Evolutionary conservation across 768 basidiomycete genomes (phyloP).

Genomic region (Tulasnella sp.): DNA sequence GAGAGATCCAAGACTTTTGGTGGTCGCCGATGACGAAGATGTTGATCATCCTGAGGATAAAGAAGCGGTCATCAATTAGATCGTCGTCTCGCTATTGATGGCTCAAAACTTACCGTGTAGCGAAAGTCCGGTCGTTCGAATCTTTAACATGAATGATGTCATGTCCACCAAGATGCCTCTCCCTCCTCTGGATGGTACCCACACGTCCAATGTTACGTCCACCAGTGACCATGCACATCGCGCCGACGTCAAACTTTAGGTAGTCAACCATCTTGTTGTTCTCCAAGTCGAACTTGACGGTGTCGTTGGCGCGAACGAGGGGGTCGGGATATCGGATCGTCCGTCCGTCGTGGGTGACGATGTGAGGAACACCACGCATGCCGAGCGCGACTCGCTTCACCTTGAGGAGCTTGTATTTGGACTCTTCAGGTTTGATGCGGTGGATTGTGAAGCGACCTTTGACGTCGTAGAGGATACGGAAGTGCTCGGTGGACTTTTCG

Average conservation of each 20-base stretch:
- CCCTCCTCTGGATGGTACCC: constrained; percentile 90
- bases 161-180: constrained; percentile 96
- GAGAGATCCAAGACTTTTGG: constrained; percentile 88
- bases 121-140: constrained; percentile 88
- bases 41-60: constrained; percentile 65
- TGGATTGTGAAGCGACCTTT: constrained; percentile 99
- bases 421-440: constrained; percentile 97
- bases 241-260: constrained; percentile 94
- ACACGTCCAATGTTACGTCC: constrained; percentile 99
- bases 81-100: too few relatives aligned
- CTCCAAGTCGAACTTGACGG: constrained; percentile 93
- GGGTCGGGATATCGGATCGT: constrained; percentile 99
- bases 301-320: constrained; percentile 89
- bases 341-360: constrained; percentile 98
- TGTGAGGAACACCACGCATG: constrained; percentile 85
- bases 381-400: constrained; percentile 89
- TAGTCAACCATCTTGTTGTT: constrained; percentile 84
- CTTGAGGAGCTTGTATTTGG: constrained; percentile 90
- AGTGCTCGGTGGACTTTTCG: constrained; percentile 98
- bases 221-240: constrained; percentile 95
- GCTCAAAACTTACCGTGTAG: constrained; percentile 63
- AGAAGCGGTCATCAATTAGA: neutral
- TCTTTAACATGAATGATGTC: constrained; percentile 99
- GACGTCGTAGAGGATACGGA: constrained; percentile 98
- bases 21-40: constrained; percentile 98